phyloP scores from a whole-genome alignment of 306 rosid genomes.

The Comarum palustre region DNA sequence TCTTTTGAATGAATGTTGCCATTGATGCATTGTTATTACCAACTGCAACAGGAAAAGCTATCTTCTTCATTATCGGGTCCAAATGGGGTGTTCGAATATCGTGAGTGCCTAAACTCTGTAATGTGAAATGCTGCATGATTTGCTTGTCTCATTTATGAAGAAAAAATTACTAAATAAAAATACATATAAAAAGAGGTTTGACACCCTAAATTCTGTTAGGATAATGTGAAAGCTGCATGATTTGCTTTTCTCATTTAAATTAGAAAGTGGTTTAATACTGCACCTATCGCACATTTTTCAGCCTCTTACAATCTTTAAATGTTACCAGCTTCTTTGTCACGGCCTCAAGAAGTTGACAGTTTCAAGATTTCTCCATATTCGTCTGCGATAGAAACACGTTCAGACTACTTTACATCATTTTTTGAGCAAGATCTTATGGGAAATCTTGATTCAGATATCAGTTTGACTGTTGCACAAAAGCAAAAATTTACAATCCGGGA shows the following conservation, averaged over 20 bases:
- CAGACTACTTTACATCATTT: constrained; percentile 33
- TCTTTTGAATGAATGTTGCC: background rate
- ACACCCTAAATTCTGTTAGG: constrained; percentile 32
- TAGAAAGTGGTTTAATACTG: background rate
- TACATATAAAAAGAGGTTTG: too few relatives aligned
- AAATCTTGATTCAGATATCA: constrained; percentile 43
- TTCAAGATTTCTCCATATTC: constrained; percentile 39
- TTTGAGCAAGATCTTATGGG: constrained; percentile 50
- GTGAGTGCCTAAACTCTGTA: constrained; percentile 41
- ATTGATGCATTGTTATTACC: constrained; percentile 6
- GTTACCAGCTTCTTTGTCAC: constrained; percentile 45
- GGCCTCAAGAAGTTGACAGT: constrained; percentile 33
- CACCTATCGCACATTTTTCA: constrained; percentile 19
- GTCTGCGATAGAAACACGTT: constrained; percentile 33
- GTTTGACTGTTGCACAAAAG: constrained; percentile 54
- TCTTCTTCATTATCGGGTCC: constrained; percentile 33
- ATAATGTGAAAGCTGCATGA: constrained; percentile 46
- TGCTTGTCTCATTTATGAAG: constrained; percentile 8
- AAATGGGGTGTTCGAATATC: constrained; percentile 39
- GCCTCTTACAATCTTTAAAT: constrained; percentile 35
- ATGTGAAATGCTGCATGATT: constrained; percentile 45
- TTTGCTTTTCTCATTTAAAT: constrained; percentile 14
- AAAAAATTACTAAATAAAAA: background rate
- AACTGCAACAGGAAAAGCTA: constrained; percentile 48
- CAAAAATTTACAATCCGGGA: constrained; percentile 68